A percentile compares a stretch with the other conserved stretches of the same genome.
Evolutionary conservation across 495 filamentous ascomycete genomes (phyloP).

Genomic region (Choiromyces venosus): DNA sequence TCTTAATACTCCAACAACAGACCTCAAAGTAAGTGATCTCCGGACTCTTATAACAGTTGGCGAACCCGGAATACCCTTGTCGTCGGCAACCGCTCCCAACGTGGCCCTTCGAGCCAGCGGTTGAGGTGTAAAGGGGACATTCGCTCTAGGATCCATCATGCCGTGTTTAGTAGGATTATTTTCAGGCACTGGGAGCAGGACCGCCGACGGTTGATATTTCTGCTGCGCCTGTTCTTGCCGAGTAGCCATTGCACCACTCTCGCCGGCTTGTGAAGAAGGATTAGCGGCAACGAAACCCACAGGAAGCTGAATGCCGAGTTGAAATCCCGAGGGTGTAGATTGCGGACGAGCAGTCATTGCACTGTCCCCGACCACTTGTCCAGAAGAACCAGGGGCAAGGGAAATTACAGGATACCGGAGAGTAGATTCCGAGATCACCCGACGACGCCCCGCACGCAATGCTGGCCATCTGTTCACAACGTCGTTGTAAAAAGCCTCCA

Average conservation of each 20-base stretch:
- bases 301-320: background rate
- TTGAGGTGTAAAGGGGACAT: background rate
- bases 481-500: background rate
- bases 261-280: background rate
- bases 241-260: background rate
- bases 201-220: background rate
- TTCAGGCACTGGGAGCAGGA: background rate
- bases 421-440: background rate
- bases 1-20: background rate
- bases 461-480: background rate
- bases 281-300: background rate
- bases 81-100: background rate
- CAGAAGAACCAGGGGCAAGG: too few relatives aligned
- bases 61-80: background rate
- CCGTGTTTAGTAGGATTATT: background rate
- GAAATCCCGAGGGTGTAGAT: too few relatives aligned
- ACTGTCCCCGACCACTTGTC: too few relatives aligned
- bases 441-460: background rate
- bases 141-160: background rate
- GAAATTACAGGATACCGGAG: too few relatives aligned
- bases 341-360: too few relatives aligned
- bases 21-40: background rate
- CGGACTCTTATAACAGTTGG: background rate
- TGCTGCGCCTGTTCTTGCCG: too few relatives aligned
- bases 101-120: background rate